Percentiles rank a stretch among this genome's conserved stretches.
These are phyloP conservation scores for Trametes polyzona DNA, from an alignment of 1,284 basidiomycete genomes.

Conservation along the genomic window DNA sequence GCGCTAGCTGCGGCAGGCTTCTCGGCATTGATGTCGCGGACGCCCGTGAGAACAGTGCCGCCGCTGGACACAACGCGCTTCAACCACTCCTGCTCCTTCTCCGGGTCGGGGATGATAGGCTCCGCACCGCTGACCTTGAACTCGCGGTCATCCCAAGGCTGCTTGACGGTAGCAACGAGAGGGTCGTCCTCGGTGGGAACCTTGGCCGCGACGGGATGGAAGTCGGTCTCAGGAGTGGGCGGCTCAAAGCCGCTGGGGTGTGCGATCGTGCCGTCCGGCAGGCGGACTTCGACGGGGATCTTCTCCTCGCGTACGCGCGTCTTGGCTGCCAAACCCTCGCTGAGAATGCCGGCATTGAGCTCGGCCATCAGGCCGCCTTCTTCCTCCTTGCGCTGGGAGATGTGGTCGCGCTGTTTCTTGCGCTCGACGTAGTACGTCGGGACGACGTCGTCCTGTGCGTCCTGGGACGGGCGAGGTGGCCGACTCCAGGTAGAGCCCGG, in stretches of 20 bases:
- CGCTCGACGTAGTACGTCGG: constrained; percentile 39
- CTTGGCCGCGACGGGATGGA: constrained; percentile 35
- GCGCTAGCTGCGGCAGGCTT: constrained; percentile 2
- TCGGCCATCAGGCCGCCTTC: constrained; percentile 41
- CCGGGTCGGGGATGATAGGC: constrained; percentile 13
- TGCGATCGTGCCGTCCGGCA: constrained; percentile 35
- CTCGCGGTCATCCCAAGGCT: constrained; percentile 33
- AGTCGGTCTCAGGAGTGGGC: constrained; percentile 38
- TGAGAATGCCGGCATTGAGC: constrained; percentile 39
- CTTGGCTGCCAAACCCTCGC: constrained; percentile 39
- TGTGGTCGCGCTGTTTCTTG: constrained; percentile 37
- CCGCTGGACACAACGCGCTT: constrained; percentile 16
- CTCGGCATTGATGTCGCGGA: constrained; percentile 13
- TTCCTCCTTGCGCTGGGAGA: constrained; percentile 39
- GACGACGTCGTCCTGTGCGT: constrained; percentile 37
- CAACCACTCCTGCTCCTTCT: constrained; percentile 24
- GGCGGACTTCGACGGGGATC: constrained; percentile 39
- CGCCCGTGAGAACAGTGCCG: constrained; percentile 11
- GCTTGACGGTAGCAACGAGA: constrained; percentile 31
- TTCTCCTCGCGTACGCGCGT: constrained; percentile 37
- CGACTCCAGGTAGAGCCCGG: constrained; percentile 32
- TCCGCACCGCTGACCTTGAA: constrained; percentile 12
- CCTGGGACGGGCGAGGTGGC: constrained; percentile 33
- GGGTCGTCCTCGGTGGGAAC: constrained; percentile 28
- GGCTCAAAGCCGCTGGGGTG: constrained; percentile 40